Evolutionary conservation across 1,139 yeast species (phyloP).

Genomic region (Debaryomyces subglobosus): DNA sequence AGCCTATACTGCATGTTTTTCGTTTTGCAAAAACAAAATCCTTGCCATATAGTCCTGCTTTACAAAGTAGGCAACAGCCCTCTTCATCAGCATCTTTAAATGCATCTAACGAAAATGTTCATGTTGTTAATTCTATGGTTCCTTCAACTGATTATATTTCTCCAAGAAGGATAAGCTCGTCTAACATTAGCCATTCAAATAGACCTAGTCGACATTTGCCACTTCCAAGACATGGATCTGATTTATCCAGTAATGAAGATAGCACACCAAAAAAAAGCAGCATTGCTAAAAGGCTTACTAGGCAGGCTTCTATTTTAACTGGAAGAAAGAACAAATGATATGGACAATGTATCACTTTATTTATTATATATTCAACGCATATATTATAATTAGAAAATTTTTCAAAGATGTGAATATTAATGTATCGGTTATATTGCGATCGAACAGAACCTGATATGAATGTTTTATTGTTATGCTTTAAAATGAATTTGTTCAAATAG

Average conservation of each 20-base stretch:
- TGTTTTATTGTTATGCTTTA: too few relatives aligned
- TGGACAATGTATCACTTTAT: not conserved
- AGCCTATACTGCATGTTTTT: slow-evolving; percentile 81
- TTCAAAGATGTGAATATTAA: not conserved
- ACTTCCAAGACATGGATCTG: slow-evolving; percentile 1
- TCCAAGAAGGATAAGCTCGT: not conserved
- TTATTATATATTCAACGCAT: not conserved
- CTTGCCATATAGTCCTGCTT: slow-evolving; percentile 66
- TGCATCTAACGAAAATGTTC: slow-evolving; percentile 13
- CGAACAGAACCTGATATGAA: too few relatives aligned
- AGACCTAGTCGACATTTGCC: not conserved
- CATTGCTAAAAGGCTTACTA: slow-evolving; percentile 32
- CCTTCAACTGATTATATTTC: not conserved
- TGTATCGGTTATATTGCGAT: not conserved
- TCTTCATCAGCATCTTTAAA: slow-evolving; percentile 14
- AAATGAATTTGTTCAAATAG: not conserved
- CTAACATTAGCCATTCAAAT: not conserved
- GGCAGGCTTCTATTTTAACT: slow-evolving; percentile 37
- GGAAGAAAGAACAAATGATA: slow-evolving; percentile 19
- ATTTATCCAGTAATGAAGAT: slow-evolving; percentile 4
- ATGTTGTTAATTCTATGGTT: not conserved
- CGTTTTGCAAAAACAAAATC: slow-evolving; percentile 60
- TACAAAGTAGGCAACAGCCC: slow-evolving; percentile 33
- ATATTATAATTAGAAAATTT: not conserved
- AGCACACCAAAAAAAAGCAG: slow-evolving; percentile 23